A percentile compares a stretch with the other conserved stretches of the same genome.
phyloP scores from a whole-genome alignment of 1,284 basidiomycete species.

The Marasmius sp. region DNA sequence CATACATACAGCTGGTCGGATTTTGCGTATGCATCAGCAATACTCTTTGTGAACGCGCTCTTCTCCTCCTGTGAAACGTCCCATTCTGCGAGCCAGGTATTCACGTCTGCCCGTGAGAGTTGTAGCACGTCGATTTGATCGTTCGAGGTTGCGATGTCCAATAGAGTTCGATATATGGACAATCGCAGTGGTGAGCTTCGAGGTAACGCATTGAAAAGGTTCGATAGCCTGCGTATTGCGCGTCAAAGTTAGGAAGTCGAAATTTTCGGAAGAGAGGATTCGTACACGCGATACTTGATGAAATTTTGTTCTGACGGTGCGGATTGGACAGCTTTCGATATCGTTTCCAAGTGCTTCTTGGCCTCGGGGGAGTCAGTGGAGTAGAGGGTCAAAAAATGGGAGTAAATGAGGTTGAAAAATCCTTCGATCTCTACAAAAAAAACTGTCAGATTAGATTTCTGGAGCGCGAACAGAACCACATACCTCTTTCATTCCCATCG shows the following conservation, averaged over 20 bases:
- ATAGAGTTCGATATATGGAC: conserved; percentile 64
- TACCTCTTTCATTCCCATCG: conserved; percentile 75
- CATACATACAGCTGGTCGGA: conserved; percentile 54
- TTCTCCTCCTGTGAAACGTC: conserved; percentile 67
- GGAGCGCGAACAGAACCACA: conserved; percentile 19
- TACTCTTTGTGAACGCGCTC: conserved; percentile 64
- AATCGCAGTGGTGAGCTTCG: conserved; percentile 68
- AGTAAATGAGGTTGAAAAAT: conserved; percentile 81
- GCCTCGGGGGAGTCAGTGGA: conserved; percentile 53
- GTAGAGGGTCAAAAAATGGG: conserved; percentile 66
- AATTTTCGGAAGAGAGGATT: not conserved
- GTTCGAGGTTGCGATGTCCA: conserved; percentile 64
- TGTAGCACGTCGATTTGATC: conserved; percentile 72
- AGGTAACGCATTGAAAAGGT: conserved; percentile 85
- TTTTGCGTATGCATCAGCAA: conserved; percentile 65
- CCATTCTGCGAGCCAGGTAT: conserved; percentile 82
- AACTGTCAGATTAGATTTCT: not conserved
- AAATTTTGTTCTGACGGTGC: conserved; percentile 50
- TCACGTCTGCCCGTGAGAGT: conserved; percentile 61
- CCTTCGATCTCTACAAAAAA: conserved; percentile 69
- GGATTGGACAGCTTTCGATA: conserved; percentile 58
- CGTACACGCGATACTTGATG: conserved; percentile 73
- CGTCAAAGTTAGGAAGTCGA: not conserved
- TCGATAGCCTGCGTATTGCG: conserved; percentile 64
- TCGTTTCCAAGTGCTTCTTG: conserved; percentile 44